Conservation (phyloP, 441 rosid species). For the Syzygium syzygioides region DNA sequence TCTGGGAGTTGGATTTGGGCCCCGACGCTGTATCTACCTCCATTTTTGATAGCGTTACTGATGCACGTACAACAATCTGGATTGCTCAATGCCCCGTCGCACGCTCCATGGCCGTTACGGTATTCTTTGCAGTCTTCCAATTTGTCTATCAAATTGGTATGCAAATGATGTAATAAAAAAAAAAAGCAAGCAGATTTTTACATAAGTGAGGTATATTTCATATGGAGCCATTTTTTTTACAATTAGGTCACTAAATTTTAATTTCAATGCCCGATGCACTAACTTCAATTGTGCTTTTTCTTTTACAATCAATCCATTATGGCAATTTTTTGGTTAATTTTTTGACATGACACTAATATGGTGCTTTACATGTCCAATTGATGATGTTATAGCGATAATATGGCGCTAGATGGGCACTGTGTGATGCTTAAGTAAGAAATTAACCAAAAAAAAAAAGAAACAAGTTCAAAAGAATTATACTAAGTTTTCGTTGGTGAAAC, state of each 20-base stretch:
- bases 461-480: too few relatives aligned
- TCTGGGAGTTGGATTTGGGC: neutral
- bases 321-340: neutral
- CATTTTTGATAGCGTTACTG: neutral
- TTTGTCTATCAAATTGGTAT: neutral
- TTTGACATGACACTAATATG: neutral
- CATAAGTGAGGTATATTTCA: neutral
- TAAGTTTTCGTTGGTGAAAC: too few relatives aligned
- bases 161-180: too few relatives aligned
- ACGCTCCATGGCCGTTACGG: neutral
- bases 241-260: neutral
- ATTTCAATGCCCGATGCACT: neutral
- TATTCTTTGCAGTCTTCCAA: neutral
- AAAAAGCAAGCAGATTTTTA: too few relatives aligned
- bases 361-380: neutral
- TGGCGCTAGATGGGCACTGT: neutral
- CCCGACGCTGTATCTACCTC: too few relatives aligned
- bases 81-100: neutral
- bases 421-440: neutral
- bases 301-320: neutral
- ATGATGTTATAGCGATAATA: too few relatives aligned
- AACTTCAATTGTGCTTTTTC: too few relatives aligned
- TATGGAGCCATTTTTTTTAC: neutral
- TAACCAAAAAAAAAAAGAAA: too few relatives aligned
- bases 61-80: neutral